Base-by-base conservation (phyloP, 2,329 filamentous ascomycete species). In the Phaeophleospora eucalypticola region DNA sequence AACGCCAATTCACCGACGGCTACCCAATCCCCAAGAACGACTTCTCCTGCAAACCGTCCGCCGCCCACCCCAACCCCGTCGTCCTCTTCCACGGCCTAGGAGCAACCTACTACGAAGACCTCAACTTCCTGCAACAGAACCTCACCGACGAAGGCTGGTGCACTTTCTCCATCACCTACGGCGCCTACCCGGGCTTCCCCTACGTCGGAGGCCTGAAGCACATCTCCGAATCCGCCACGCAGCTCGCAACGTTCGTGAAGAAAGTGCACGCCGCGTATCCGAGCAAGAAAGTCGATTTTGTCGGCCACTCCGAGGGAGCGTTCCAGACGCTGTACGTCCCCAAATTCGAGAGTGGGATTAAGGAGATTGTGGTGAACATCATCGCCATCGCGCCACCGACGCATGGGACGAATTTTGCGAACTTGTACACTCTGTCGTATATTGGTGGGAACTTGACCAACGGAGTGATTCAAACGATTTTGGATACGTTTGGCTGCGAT, bases 71-170 rank as follows among this genome's bases (percentile, higher is more conserved):
- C 2, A 59, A 59, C 36, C 57, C 57, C 4, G 55, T 58, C 14
- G 37, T 58, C 17, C 41, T 59, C 27, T 46, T 59, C 34, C 57
- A 59, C 40, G 57, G 57, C 15, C 43, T 59, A 3, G 57, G 57
- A 24, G 55, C 57, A 15, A 59, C 55, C 15, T 59, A 55, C 50
- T 57, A 58, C 42, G 55, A 57, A 45, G 57, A 59, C 45, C 48
- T 59, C 19, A 59, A 59, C 38, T 21, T 41, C 2, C 53, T 59
- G 1, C 49, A 59, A 41, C 9, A 37, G n/a, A 45, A 55, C 45
- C 40, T 59, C n/a, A 44, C 58, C 27, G 35, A 29, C 4, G 33
- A 52, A 20, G 41, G 48, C 36, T 59, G 53, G 36, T 59, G 55
- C 43, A 58, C 57, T 14, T 59, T 59, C 46, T 53, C 49, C 34